Percentiles rank a stretch among this genome's conserved stretches.
Conservation (phyloP, 257 asterid genomes). For the Solanum infundibuliforme region DNA sequence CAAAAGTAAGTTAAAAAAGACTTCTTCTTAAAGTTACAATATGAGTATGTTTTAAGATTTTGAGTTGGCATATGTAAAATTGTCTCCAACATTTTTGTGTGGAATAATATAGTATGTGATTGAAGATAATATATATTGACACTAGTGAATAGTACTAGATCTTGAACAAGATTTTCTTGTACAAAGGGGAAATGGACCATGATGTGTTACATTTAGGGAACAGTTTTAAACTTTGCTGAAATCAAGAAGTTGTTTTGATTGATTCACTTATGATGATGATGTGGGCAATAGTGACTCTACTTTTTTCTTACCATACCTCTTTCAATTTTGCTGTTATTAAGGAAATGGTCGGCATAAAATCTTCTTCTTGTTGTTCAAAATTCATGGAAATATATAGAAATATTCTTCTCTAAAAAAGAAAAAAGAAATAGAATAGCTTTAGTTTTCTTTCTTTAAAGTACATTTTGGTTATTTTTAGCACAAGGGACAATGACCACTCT, state of each 20-base stretch:
- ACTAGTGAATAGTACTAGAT: background rate
- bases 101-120: background rate
- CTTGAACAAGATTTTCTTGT: background rate
- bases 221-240: conserved; percentile 19
- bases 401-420: background rate
- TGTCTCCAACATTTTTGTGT: background rate
- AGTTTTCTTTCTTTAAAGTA: background rate
- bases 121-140: background rate
- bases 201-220: conserved; percentile 19
- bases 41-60: conserved; percentile 23
- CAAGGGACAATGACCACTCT: conserved; percentile 3
- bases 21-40: background rate
- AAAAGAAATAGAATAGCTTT: background rate
- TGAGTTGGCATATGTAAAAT: conserved; percentile 21
- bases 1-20: background rate
- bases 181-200: conserved; percentile 16
- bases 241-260: conserved; percentile 17
- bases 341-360: conserved; percentile 24
- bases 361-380: background rate
- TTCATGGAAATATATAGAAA: background rate
- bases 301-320: conserved; percentile 1
- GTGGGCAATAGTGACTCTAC: conserved; percentile 1
- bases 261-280: conserved; percentile 14
- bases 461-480: background rate
- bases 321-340: conserved; percentile 23